Percentiles rank a stretch among this genome's conserved stretches.
Conservation (phyloP, 306 rosid genomes). For the Ammopiptanthus mongolicus region DNA sequence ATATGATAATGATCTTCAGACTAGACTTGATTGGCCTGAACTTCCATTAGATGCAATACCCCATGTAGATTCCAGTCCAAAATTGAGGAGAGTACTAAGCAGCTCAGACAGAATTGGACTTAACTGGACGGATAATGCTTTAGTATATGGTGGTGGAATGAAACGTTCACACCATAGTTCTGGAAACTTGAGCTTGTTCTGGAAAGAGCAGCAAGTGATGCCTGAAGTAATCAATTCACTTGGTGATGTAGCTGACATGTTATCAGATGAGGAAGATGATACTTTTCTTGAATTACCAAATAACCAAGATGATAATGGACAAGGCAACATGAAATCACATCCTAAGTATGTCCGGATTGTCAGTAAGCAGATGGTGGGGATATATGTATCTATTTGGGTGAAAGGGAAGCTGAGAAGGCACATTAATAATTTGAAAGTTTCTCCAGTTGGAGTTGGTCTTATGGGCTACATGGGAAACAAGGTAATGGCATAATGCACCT, state of each 20-base stretch:
- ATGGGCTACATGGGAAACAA: slow-evolving; percentile 99
- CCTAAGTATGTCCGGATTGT: slow-evolving; percentile 63
- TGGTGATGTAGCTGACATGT: slow-evolving; percentile 31
- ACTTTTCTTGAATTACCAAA: slow-evolving; percentile 37
- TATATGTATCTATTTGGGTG: slow-evolving; percentile 88
- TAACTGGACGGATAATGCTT: slow-evolving; percentile 35
- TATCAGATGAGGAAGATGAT: slow-evolving; percentile 61
- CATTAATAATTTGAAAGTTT: slow-evolving; percentile 77
- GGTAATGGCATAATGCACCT: slow-evolving; percentile 36
- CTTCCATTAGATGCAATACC: slow-evolving; percentile 59
- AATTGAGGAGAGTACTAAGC: slow-evolving; percentile 62
- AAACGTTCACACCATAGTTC: slow-evolving; percentile 56
- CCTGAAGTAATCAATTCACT: slow-evolving; percentile 40
- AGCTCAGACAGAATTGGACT: slow-evolving; percentile 61
- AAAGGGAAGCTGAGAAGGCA: slow-evolving; percentile 80
- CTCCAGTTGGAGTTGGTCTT: slow-evolving; percentile 88
- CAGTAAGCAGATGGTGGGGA: slow-evolving; percentile 98
- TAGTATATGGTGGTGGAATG: slow-evolving; percentile 29
- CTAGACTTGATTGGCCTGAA: slow-evolving; percentile 82
- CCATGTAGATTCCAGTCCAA: slow-evolving; percentile 38
- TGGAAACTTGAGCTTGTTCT: slow-evolving; percentile 48
- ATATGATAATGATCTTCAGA: slow-evolving; percentile 51
- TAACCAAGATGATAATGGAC: slow-evolving; percentile 17
- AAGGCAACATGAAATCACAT: slow-evolving; percentile 19
- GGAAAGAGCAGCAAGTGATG: slow-evolving; percentile 37